Base-by-base conservation (phyloP, 2,329 filamentous ascomycete species). In the Paraconiothyrium sp. region DNA sequence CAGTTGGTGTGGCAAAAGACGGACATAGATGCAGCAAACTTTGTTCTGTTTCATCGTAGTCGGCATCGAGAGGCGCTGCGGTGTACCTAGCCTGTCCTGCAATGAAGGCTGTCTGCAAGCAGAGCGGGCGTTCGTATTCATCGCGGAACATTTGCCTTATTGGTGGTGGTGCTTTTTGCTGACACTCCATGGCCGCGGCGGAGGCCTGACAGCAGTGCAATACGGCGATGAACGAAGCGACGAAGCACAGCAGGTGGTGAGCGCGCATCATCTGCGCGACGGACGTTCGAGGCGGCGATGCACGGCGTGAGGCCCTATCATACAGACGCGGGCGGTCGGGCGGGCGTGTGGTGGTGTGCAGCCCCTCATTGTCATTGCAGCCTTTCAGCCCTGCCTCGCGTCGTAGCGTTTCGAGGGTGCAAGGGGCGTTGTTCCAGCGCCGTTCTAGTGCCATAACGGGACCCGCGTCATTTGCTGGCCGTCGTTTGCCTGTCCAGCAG, bases 381-480 rank as follows among this genome's bases (percentile, higher is more conserved):
- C 50, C 50, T 39, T 41, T 50, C 55, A 57, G 55, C 55, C 46
- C 46, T 50, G 44, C 27, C 20, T 54, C 16, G 35, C 41, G 24
- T 30, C 34, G 58, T 55, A 55, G 58, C 58, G 58, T 60, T 60
- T 65, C 61, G 65, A 43, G 51, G 57, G 27, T 16, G 37, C 60
- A 61, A 22, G 62, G 60, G 54, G 60, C 63, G 61, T 56, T 20
- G 32, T 63, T 66, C 63, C 56, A 62, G 54, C 59, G 61, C 30
- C 13, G 55, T 67, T 62, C 63, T 60, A 63, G 57, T 44, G 58
- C 54, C 20, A 20, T 20, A 24, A 11, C 35, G 44, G 39, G 37
- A 39, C 47, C 32, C 32, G 49, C 56, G 44, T 47, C 50, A 61
- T 62, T 67, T 54, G 64, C 62, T 59, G 59, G 57, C 51, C 27